Percentiles rank a stretch among this genome's conserved stretches.
phyloP scores from a whole-genome alignment of 257 asterid species.

The Ilex asprella region DNA sequence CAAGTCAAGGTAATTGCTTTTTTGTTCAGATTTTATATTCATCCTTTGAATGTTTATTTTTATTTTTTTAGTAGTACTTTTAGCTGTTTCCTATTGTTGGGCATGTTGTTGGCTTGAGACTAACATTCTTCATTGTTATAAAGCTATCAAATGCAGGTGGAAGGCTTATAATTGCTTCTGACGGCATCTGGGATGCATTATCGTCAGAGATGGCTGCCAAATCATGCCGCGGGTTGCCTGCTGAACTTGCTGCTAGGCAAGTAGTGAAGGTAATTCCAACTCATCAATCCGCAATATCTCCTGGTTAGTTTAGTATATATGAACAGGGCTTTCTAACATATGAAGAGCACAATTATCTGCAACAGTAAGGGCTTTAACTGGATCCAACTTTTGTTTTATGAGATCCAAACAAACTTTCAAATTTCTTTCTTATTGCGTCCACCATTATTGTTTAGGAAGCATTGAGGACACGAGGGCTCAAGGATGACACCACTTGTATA shows the following conservation, averaged over 20 bases:
- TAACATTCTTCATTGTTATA: neutral
- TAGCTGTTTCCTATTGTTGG: too few species aligned
- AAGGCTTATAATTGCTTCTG: constrained; percentile 6
- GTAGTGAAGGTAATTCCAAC: constrained; percentile 1
- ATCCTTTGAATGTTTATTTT: too few species aligned
- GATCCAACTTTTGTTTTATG: neutral
- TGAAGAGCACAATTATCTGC: too few species aligned
- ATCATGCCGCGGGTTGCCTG: constrained; percentile 1
- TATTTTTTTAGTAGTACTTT: too few species aligned
- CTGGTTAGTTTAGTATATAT: too few species aligned
- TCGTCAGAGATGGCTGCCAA: neutral
- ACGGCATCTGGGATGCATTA: constrained; percentile 5
- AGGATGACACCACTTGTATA: neutral
- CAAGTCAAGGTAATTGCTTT: neutral
- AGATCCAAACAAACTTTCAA: neutral
- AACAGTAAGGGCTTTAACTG: too few species aligned
- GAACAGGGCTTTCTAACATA: too few species aligned
- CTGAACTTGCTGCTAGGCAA: constrained; percentile 1
- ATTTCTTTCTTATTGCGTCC: too few species aligned
- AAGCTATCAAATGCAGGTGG: neutral
- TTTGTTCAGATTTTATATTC: too few species aligned
- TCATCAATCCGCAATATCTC: neutral
- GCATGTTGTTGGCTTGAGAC: neutral
- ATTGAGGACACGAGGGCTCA: neutral
- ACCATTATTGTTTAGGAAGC: neutral